phyloP scores from a whole-genome alignment of 495 filamentous ascomycete genomes.

The Stereocaulon alpinum region DNA sequence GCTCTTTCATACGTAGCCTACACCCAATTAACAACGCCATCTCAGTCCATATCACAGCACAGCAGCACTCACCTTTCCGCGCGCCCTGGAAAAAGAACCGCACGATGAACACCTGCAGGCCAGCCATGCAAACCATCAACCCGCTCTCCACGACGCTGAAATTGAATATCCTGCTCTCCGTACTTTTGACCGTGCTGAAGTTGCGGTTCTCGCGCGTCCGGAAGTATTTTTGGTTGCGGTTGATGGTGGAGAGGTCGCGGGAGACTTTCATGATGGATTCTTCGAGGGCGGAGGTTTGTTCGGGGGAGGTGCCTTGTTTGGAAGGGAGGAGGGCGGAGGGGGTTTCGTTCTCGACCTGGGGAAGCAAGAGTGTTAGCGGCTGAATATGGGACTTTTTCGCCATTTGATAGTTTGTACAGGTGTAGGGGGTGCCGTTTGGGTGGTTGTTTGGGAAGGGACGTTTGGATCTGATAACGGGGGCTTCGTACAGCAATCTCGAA shows the following conservation, averaged over 20 bases:
- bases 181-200: conserved; percentile 94
- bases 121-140: conserved; percentile 94
- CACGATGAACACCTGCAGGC: conserved; percentile 94
- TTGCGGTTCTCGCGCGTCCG: conserved; percentile 97
- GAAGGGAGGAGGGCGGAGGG: conserved; percentile 69
- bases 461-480: background rate
- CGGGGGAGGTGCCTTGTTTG: conserved; percentile 81
- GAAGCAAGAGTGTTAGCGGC: background rate
- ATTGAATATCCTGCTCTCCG: conserved; percentile 90
- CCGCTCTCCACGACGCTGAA: conserved; percentile 87
- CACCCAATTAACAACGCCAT: background rate
- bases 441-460: background rate
- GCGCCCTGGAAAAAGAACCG: conserved; percentile 97
- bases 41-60: background rate
- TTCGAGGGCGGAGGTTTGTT: conserved; percentile 84
- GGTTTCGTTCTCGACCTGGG: conserved; percentile 85
- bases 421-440: background rate
- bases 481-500: conserved; percentile 87
- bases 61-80: conserved; percentile 48
- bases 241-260: conserved; percentile 87
- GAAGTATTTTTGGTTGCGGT: conserved; percentile 98
- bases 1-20: conserved; percentile 22
- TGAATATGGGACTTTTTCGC: background rate
- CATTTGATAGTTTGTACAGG: background rate
- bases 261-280: conserved; percentile 96